A percentile compares a stretch with the other conserved stretches of the same genome.
Conservation (phyloP, 352 stramenopile species). For the Globisporangium alternatum region DNA sequence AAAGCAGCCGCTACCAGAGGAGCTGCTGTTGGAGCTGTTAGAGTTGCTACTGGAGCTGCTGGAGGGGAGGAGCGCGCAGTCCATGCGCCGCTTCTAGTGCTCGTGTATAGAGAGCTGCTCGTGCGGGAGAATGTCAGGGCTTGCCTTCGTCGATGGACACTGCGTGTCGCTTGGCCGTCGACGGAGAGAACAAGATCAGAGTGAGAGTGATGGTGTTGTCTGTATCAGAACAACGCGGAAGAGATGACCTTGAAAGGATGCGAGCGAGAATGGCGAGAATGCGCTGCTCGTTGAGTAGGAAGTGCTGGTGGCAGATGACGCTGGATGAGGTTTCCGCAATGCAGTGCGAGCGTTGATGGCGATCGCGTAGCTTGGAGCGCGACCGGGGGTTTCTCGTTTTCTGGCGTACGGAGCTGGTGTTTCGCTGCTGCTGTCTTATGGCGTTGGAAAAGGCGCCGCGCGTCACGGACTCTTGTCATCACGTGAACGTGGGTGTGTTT, state of each 20-base stretch:
- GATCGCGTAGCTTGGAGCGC: background rate
- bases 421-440: background rate
- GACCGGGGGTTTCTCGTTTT: conserved; percentile 11
- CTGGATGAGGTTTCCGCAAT: conserved; percentile 12
- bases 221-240: background rate
- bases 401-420: background rate
- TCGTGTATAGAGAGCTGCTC: conserved; percentile 5
- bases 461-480: background rate
- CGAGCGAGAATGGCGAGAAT: background rate
- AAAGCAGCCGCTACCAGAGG: conserved; percentile 8
- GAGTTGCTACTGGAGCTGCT: conserved; percentile 4
- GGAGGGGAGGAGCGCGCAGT: conserved; percentile 20
- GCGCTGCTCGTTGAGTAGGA: background rate
- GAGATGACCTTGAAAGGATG: background rate
- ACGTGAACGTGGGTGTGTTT: background rate
- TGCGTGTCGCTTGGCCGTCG: conserved; percentile 1
- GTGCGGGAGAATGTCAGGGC: background rate
- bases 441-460: background rate
- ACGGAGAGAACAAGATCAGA: background rate
- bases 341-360: conserved; percentile 1
- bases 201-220: background rate
- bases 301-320: background rate
- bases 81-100: conserved; percentile 22
- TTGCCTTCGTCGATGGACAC: background rate
- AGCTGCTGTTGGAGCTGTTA: conserved; percentile 12